Evolutionary conservation across 164 flowering plant genomes (phyloP).

Genomic region (Tetracentron sinense): DNA sequence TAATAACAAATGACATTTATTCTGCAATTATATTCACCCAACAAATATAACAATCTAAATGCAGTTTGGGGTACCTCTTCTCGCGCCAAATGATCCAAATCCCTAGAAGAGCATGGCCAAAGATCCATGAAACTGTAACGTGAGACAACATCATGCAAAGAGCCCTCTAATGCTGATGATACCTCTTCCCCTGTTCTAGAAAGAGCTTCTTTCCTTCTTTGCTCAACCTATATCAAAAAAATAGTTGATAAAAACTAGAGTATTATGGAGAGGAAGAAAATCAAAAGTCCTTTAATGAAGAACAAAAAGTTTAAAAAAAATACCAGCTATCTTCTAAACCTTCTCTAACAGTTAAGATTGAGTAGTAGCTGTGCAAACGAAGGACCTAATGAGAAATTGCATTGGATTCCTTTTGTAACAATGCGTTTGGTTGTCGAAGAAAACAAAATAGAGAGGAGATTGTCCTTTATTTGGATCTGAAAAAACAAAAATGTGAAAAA

Average conservation of each 20-base stretch:
- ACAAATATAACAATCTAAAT: background rate
- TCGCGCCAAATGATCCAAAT: conserved; percentile 76
- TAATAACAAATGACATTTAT: background rate
- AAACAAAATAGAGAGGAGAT: no score
- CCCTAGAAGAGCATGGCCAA: conserved; percentile 90
- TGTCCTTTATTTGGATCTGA: no score
- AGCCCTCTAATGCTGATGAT: conserved; percentile 50
- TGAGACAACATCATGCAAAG: conserved; percentile 82
- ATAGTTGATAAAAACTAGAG: background rate
- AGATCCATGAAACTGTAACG: conserved; percentile 94
- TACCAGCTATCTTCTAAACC: no score
- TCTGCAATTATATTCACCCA: background rate
- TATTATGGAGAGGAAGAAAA: no score
- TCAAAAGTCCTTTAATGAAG: background rate
- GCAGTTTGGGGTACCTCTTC: conserved; percentile 58
- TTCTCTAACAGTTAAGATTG: no score
- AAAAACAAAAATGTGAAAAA: no score
- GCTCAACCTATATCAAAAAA: conserved; percentile 66
- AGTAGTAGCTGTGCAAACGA: no score
- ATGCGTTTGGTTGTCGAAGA: no score
- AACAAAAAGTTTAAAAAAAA: no score
- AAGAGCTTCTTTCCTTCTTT: conserved; percentile 91
- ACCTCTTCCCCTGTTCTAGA: conserved; percentile 65
- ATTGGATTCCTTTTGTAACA: no score
- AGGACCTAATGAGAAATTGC: no score